Evolutionary conservation across 139 green algal species (phyloP), one percentile per base, ranked within the genome.

Genomic region (Micromonas pusilla): DNA sequence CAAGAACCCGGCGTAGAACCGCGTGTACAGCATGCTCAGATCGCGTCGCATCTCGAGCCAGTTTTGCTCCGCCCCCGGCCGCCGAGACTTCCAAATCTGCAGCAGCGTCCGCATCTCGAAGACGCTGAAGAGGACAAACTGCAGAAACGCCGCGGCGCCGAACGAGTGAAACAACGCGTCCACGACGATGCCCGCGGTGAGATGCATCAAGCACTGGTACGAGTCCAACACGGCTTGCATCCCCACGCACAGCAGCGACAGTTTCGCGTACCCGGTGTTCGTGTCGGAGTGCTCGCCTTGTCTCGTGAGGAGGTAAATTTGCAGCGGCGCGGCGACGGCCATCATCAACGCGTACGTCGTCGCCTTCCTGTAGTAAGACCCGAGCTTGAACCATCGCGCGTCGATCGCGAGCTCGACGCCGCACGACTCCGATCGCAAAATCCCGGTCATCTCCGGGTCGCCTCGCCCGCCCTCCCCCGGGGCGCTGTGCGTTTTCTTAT

Each of bases 31-130:
- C 1, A 92, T 79, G 5, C 83, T 85, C 63, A 97, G 83, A 75
- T 96, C 89, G 0, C 88, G 76, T 53, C 91, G 86, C 1, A 83
- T 74, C 33, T 82, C 74, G 16, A 81, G 80, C 86, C 87, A 93
- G 28, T 83, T 67, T 60, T 92, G 87, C 4, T 80, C 30, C 6
- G 67, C 33, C 30, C 74, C 81, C 28, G 72, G 78, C 20, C 86
- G 82, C 3, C 87, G 79, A 3, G 91, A 89, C 20, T 88, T 86
- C 91, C 91, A 96, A n/a, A 91, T 86, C 25, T 84, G 53, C 60
- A 96, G 81, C 74, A 96, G 85, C 73, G 87, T 89, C n/a, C 80
- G 72, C 88, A 97, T 94, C 78, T 97, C 92, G 66, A 97, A 93
- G 21, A 97, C 88, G 20, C 87, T 90, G 82, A 97, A 97, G 9